Conservation (phyloP, 441 rosid genomes). For the Isatis lusitanica region DNA sequence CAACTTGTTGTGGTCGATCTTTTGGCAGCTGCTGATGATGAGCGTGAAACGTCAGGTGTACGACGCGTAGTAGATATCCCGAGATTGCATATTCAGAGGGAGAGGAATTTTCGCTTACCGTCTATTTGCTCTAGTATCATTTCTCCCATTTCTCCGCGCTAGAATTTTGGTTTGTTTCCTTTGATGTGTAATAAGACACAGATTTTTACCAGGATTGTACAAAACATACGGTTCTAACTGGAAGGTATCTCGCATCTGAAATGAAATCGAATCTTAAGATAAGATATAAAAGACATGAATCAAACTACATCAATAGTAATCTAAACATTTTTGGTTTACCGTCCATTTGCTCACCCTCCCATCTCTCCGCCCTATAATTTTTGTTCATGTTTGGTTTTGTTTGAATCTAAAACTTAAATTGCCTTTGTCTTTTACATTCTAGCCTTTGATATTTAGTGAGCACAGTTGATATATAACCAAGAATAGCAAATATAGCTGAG, state of each 20-base stretch:
- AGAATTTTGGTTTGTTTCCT: conserved; percentile 12
- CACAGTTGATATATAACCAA: too few species aligned
- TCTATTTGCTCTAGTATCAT: conserved; percentile 46
- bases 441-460: too few species aligned
- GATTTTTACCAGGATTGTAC: neutral
- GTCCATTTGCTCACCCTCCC: too few species aligned
- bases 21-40: conserved; percentile 51
- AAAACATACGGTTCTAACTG: neutral
- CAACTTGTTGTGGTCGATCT: conserved; percentile 65
- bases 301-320: too few species aligned
- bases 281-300: too few species aligned
- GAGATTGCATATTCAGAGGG: conserved; percentile 33
- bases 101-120: conserved; percentile 25
- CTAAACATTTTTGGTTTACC: too few species aligned
- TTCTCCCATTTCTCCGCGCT: conserved; percentile 66
- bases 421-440: too few species aligned
- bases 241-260: neutral
- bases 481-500: too few species aligned
- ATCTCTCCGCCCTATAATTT: too few species aligned
- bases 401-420: too few species aligned
- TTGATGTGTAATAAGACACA: neutral
- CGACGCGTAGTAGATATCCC: conserved; percentile 22
- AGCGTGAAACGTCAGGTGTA: conserved; percentile 32
- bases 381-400: too few species aligned
- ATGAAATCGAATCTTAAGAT: neutral